phyloP scores from a whole-genome alignment of 345 rosid genomes.

The Ailanthus altissimus region DNA sequence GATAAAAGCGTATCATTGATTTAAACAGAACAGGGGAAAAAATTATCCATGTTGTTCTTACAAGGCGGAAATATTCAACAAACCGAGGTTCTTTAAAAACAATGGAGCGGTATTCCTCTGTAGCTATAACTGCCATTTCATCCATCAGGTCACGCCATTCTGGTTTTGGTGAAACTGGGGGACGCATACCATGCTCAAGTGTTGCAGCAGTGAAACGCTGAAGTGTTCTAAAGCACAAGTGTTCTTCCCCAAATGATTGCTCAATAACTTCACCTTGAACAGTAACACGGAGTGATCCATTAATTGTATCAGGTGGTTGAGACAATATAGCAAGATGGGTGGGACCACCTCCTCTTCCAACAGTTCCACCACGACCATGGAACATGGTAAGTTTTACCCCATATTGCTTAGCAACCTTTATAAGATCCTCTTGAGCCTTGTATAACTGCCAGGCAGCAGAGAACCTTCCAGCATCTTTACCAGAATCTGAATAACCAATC shows the following conservation, averaged over 20 bases:
- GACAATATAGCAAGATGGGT: slow-evolving; percentile 98
- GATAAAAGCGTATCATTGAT: slow-evolving; percentile 2
- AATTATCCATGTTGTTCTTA: slow-evolving; percentile 36
- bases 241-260: slow-evolving; percentile 95
- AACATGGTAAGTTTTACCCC: slow-evolving; percentile 97
- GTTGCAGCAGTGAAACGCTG: slow-evolving; percentile 98
- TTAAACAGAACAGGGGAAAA: background rate
- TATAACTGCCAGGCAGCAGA: slow-evolving; percentile 99
- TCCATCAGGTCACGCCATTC: slow-evolving; percentile 95
- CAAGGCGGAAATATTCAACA: slow-evolving; percentile 96
- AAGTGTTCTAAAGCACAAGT: slow-evolving; percentile 88
- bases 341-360: slow-evolving; percentile 99
- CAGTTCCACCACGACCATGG: slow-evolving; percentile 99
- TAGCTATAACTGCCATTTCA: slow-evolving; percentile 91
- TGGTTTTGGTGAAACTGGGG: slow-evolving; percentile 88
- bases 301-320: slow-evolving; percentile 99
- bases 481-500: slow-evolving; percentile 99
- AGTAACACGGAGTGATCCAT: slow-evolving; percentile 55
- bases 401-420: slow-evolving; percentile 77
- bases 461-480: slow-evolving; percentile 94
- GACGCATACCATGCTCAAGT: slow-evolving; percentile 94
- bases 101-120: slow-evolving; percentile 82
- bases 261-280: slow-evolving; percentile 98
- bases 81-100: slow-evolving; percentile 93
- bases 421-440: slow-evolving; percentile 97